Percentiles rank a stretch among this genome's conserved stretches.
These are phyloP conservation scores for Torulaspora maleeae DNA, from an alignment of 805 yeast genomes.

Conservation along the genomic window DNA sequence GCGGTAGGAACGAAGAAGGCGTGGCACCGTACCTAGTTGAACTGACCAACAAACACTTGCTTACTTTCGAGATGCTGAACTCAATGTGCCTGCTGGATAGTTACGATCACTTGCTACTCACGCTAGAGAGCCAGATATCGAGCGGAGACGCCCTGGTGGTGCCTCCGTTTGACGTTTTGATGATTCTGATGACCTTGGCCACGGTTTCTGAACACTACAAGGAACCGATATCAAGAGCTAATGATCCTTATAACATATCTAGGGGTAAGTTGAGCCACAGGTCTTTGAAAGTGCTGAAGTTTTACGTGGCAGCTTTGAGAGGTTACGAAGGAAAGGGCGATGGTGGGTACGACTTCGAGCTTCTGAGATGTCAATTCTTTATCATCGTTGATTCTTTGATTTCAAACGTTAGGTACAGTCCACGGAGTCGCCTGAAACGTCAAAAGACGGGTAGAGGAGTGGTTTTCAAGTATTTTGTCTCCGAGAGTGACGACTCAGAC, in stretches of 20 bases:
- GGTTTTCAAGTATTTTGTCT: not conserved
- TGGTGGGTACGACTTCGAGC: conserved; percentile 20
- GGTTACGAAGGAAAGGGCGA: conserved; percentile 16
- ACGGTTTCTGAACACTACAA: conserved; percentile 34
- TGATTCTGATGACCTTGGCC: conserved; percentile 37
- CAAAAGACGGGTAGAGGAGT: conserved; percentile 15
- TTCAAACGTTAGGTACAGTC: conserved; percentile 4
- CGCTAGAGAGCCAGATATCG: conserved; percentile 32
- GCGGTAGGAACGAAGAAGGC: not conserved
- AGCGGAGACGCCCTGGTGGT: conserved; percentile 12
- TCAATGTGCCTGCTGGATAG: conserved; percentile 32
- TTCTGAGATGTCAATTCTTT: conserved; percentile 33
- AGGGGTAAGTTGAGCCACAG: conserved; percentile 34
- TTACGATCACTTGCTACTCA: conserved; percentile 37
- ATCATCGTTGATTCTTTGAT: conserved; percentile 21
- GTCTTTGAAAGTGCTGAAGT: conserved; percentile 31
- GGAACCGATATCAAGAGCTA: conserved; percentile 22
- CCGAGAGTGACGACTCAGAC: conserved; percentile 1
- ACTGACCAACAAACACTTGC: conserved; percentile 19
- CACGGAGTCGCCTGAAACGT: conserved; percentile 11
- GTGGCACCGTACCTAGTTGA: conserved; percentile 28
- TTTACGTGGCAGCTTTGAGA: conserved; percentile 19
- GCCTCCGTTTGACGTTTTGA: conserved; percentile 36
- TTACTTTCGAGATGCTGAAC: conserved; percentile 29
- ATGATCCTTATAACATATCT: conserved; percentile 28